Evolutionary conservation across 1,284 basidiomycete species (phyloP), one percentile per base, ranked within the genome.

Genomic region (Marasmius tenuissimus): DNA sequence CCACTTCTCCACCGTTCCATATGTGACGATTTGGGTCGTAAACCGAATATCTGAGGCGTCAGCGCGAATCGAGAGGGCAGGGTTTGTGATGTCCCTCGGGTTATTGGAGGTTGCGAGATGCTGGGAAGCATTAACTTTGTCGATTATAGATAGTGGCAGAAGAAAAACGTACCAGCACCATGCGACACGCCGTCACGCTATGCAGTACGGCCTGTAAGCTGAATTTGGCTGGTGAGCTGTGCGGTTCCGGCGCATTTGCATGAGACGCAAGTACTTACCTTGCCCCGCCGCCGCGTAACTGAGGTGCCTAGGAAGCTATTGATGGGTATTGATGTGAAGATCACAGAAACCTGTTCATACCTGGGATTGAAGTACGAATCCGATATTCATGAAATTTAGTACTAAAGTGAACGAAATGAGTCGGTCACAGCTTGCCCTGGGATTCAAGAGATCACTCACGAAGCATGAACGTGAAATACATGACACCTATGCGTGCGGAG

Each of bases 391-490:
- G 45, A 67, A 65, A 9, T 66, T 63, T 20, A 68, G 50, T 14
- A 53, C 67, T 69, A 42, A 8, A 49, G 27, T 11, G 20, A 58
- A 38, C 48, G 35, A 16, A 22, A 20, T 9, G 22, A 52, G 5
- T 37, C 40, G 10, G 34, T 33, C 8, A 27, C 7, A 6, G n/a
- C 9, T 16, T 27, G 11, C 4, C 22, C 4, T 47, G 2, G 22
- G 47, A 38, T 20, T 57, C 33, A 42, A 18, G 27, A 58, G 61
- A n/a, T 42, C 61, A 64, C 57, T 40, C 37, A 54, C 52, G 12
- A 5, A 70, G 55, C 64, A 68, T 67, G 66, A 66, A 70, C n/a
- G 61, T 60, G 52, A 67, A 70, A 51, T 70, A 70, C 9, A 70
- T n/a, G 4, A 70, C 60, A 51, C 68, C 68, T 69, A 47, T n/a